These are phyloP conservation scores for Strobilomyces dryophilus DNA, from an alignment of 768 basidiomycete genomes.

Conservation along the genomic window DNA sequence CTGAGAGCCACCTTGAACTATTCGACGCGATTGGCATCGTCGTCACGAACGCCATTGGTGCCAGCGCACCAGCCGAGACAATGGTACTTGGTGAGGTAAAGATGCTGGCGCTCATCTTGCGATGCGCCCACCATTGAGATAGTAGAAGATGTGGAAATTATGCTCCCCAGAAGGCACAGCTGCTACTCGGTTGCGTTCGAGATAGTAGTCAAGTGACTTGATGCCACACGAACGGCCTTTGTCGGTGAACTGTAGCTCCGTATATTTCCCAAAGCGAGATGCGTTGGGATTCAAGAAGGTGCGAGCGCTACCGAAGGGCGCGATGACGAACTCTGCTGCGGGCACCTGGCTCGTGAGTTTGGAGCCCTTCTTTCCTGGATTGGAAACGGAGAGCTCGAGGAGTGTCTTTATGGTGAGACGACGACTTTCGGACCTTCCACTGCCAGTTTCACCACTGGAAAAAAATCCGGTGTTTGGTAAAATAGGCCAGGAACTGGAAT, in stretches of 20 bases:
- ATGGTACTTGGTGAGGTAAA: constrained; percentile 83
- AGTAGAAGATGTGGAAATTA: constrained; percentile 98
- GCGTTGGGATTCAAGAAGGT: too few species aligned
- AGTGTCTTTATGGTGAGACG: constrained; percentile 89
- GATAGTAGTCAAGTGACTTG: constrained; percentile 96
- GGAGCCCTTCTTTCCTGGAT: constrained; percentile 84
- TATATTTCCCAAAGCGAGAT: too few species aligned
- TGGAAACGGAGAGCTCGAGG: constrained; percentile 84
- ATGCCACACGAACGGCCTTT: constrained; percentile 55
- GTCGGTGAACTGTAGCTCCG: too few species aligned
- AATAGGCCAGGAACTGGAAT: not conserved
- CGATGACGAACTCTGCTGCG: too few species aligned
- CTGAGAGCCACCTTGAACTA: constrained; percentile 95
- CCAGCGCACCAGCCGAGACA: constrained; percentile 75
- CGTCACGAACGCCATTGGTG: constrained; percentile 52
- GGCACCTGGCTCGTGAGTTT: too few species aligned
- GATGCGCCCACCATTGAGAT: constrained; percentile 90
- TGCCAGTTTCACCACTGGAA: constrained; percentile 82
- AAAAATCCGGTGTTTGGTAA: constrained; percentile 1
- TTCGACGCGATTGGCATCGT: constrained; percentile 86
- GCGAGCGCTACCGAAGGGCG: too few species aligned
- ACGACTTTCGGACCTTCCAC: constrained; percentile 90
- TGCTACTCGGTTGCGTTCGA: constrained; percentile 88
- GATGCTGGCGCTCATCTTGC: constrained; percentile 81
- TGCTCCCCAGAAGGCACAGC: constrained; percentile 86